Base-by-base conservation (phyloP, 2,329 filamentous ascomycete species). In the Beauveria australis region DNA sequence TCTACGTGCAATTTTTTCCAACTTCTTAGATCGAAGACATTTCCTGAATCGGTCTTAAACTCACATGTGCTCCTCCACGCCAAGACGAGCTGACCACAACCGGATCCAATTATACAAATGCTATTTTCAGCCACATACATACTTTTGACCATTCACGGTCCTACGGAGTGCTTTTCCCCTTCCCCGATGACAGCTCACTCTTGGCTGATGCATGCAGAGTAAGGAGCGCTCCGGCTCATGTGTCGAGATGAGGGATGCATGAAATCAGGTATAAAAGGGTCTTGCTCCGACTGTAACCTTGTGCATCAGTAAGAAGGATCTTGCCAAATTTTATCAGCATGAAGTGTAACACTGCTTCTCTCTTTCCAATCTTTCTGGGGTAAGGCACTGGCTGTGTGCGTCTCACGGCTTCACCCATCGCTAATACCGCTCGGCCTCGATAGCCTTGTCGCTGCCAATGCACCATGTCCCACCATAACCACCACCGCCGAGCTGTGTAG, bases 401-500 rank as follows among this genome's bases (percentile, higher is more conserved):
- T 40, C 44, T 2, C 18, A 26, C 52, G 24, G 8, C 8, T 5
- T 16, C 16, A 3, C 33, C 5, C 6, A 6, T 28, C 18, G 12
- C 18, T 37, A 37, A 28, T 37, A 37, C 19, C 5, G 8, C 43
- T 16, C 24, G 5, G 5, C 33, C 33, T 14, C 1, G 33, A 37
- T 37, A 46, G 46, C 48, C 41, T 59, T 19, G 48, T 26, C 9
- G 53, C 58, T 9, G 51, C 57, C 22, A 30, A 57, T 43, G 52
- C 61, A 1, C 58, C 60, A 6, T 75, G 73, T 48, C 73, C 74
- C 41, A 74, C 72, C 24, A 66, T 74, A 16, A 73, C 70, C 12
- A 63, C 66, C 37, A 74, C 71, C 0, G 64, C 65, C 14, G 63
- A 69, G 19, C 59, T 71, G 47, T 76, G 74, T 65, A 64, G 67